A percentile compares a stretch with the other conserved stretches of the same genome.
phyloP scores from a whole-genome alignment of 768 basidiomycete species.

The Pleurotus platypus region DNA sequence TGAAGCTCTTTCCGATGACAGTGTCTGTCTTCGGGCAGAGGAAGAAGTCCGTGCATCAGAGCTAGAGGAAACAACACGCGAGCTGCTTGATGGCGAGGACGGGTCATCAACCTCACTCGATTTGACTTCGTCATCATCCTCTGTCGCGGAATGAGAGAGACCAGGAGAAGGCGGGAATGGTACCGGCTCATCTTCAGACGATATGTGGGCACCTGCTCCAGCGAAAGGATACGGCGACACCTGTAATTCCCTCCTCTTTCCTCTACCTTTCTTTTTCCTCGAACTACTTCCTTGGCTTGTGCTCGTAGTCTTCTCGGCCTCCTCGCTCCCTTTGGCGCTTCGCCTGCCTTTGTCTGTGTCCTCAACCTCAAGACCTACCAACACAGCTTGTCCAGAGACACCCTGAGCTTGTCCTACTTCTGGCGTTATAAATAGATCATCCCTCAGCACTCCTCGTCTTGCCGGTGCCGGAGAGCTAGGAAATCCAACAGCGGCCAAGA shows the following conservation, averaged over 20 bases:
- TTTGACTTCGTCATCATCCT: slow-evolving; percentile 22
- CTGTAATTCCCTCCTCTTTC: slow-evolving; percentile 35
- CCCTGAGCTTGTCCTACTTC: slow-evolving; percentile 18
- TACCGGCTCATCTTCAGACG: slow-evolving; percentile 52
- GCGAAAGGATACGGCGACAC: slow-evolving; percentile 73
- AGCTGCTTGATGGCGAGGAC: slow-evolving; percentile 17
- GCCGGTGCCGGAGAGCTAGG: slow-evolving; percentile 48
- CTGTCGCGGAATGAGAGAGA: slow-evolving; percentile 19
- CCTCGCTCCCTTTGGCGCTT: slow-evolving; percentile 3
- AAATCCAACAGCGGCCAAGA: slow-evolving; percentile 57
- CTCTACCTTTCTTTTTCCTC: slow-evolving; percentile 15
- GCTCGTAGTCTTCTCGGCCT: neutral
- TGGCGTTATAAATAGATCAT: slow-evolving; percentile 63
- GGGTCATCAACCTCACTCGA: slow-evolving; percentile 38
- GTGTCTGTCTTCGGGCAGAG: slow-evolving; percentile 33
- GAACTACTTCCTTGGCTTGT: neutral
- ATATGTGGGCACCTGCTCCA: slow-evolving; percentile 54
- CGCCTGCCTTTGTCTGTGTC: slow-evolving; percentile 31
- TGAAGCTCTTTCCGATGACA: slow-evolving; percentile 62
- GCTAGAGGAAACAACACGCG: slow-evolving; percentile 25
- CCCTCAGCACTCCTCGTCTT: slow-evolving; percentile 54
- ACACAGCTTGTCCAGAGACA: slow-evolving; percentile 17
- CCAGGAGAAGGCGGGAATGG: slow-evolving; percentile 72
- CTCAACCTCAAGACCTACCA: slow-evolving; percentile 31
- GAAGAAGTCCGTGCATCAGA: slow-evolving; percentile 28